These are phyloP conservation scores for Dictyostelium firmibasis DNA, from an alignment of 78 protist genomes.

Conservation along the genomic window DNA sequence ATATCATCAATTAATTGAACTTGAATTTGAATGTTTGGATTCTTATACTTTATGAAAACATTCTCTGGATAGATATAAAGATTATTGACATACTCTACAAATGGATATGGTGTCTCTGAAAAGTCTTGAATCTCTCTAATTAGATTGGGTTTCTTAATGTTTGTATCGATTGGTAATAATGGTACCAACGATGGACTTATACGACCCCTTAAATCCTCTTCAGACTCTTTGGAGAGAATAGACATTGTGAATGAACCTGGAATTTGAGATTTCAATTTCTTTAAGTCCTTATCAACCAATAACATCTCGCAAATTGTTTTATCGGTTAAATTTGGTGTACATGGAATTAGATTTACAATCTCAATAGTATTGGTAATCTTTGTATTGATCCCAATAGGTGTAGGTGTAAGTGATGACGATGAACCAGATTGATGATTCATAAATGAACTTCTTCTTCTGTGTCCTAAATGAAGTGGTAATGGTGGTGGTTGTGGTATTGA, in stretches of 20 bases:
- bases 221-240: conserved; percentile 3
- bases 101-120: conserved; percentile 61
- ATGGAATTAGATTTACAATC: conserved; percentile 52
- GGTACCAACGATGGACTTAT: conserved; percentile 55
- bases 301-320: conserved; percentile 55
- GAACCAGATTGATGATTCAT: conserved; percentile 1
- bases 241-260: conserved; percentile 71
- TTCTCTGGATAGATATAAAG: conserved; percentile 70
- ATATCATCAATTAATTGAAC: conserved; percentile 72
- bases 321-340: conserved; percentile 57
- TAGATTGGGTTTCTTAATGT: not conserved
- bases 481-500: conserved; percentile 30
- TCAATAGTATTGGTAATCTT: conserved; percentile 51
- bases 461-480: not conserved
- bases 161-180: conserved; percentile 6
- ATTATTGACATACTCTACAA: conserved; percentile 55
- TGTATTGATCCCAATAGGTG: not conserved
- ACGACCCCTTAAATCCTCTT: conserved; percentile 36
- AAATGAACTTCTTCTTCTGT: conserved; percentile 31
- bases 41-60: conserved; percentile 50
- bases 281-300: conserved; percentile 39
- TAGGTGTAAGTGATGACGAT: not conserved
- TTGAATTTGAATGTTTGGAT: conserved; percentile 69
- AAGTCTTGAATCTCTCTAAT: conserved; percentile 71
- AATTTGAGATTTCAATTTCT: conserved; percentile 41